phyloP scores from a whole-genome alignment of 169 alveolate species.

The Cryptosporidium ubiquitum region DNA sequence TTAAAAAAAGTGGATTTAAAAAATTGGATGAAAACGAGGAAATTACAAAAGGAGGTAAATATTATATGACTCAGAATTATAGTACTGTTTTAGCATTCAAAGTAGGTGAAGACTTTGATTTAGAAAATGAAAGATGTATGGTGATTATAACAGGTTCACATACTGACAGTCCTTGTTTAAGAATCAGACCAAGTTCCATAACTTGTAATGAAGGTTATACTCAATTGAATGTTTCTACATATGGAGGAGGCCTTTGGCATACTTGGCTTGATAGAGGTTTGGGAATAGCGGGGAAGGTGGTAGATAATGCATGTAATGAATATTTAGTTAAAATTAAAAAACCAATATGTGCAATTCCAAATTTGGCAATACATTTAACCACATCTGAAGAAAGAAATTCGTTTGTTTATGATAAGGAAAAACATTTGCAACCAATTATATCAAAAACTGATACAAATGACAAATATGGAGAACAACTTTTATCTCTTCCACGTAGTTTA shows the following conservation, averaged over 20 bases:
- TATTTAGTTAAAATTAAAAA: constrained; percentile 86
- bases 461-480: constrained; percentile 38
- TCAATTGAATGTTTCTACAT: constrained; percentile 89
- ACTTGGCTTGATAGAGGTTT: constrained; percentile 98
- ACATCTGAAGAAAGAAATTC: constrained; percentile 86
- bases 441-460: constrained; percentile 32
- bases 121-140: constrained; percentile 72
- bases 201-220: constrained; percentile 84
- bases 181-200: constrained; percentile 91
- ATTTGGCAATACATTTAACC: constrained; percentile 93
- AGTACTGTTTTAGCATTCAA: constrained; percentile 91
- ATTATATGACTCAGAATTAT: constrained; percentile 88
- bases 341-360: constrained; percentile 93
- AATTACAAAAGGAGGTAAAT: constrained; percentile 82
- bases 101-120: constrained; percentile 84
- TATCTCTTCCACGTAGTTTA: constrained; percentile 51
- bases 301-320: constrained; percentile 87
- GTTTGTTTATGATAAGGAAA: constrained; percentile 86
- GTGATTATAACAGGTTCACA: constrained; percentile 83
- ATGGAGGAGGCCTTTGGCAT: constrained; percentile 98
- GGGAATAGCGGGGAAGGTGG: constrained; percentile 95
- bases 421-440: constrained; percentile 88
- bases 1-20: constrained; percentile 72
- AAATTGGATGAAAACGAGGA: constrained; percentile 77
- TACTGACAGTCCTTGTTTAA: constrained; percentile 96